These are phyloP conservation scores for Striga asiatica DNA, from an alignment of 257 asterid genomes.

Conservation along the genomic window DNA sequence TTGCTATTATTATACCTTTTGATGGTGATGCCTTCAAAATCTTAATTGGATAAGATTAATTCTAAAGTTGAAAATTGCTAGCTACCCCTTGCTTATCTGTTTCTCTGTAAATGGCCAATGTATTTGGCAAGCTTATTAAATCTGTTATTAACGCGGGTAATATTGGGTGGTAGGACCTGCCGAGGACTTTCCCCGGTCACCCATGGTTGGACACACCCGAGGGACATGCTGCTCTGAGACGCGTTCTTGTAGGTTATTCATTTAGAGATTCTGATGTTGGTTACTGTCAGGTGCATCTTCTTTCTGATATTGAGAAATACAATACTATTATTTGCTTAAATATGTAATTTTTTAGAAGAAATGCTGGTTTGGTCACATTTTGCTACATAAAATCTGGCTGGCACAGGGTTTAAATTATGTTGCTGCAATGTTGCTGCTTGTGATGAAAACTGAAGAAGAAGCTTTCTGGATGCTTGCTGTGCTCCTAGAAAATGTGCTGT, in stretches of 20 bases:
- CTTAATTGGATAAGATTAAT: too few species aligned
- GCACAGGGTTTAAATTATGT: constrained; percentile 81
- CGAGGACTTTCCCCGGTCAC: constrained; percentile 93
- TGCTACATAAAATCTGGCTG: not conserved
- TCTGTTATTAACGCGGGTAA: not conserved
- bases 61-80: too few species aligned
- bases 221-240: constrained; percentile 88
- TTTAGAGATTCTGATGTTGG: constrained; percentile 96
- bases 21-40: too few species aligned
- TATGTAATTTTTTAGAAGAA: too few species aligned
- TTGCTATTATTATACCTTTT: not conserved
- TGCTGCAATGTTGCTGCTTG: constrained; percentile 76
- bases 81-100: too few species aligned
- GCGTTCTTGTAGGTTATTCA: constrained; percentile 83
- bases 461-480: constrained; percentile 97
- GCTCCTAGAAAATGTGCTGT: constrained; percentile 68
- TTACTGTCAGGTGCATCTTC: constrained; percentile 68
- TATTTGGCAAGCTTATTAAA: not conserved
- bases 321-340: not conserved
- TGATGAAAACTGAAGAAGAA: constrained; percentile 91
- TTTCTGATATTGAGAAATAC: not conserved
- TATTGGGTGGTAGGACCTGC: constrained; percentile 52
- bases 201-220: constrained; percentile 83
- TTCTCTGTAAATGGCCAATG: too few species aligned
- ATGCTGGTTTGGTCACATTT: not conserved